Percentiles rank a stretch among this genome's conserved stretches.
Evolutionary conservation across 2,329 filamentous ascomycete genomes (phyloP).

Genomic region (Thelonectria rubi): DNA sequence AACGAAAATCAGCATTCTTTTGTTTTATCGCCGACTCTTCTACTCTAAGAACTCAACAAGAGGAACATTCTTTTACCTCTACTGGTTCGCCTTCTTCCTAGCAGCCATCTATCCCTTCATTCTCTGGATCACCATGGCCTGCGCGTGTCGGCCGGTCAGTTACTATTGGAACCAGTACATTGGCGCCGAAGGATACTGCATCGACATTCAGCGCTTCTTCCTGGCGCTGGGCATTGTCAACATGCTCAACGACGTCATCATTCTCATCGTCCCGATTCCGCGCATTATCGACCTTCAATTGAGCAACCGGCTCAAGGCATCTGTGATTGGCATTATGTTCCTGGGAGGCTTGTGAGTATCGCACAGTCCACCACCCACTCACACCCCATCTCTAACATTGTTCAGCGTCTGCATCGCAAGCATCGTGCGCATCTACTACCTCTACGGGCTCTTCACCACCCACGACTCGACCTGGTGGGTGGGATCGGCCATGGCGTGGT

Average conservation of each 20-base stretch:
- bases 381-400: not conserved
- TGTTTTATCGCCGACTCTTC: slow-evolving; percentile 24
- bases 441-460: slow-evolving; percentile 18
- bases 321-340: slow-evolving; percentile 25
- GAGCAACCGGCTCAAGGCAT: slow-evolving; percentile 16
- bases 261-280: slow-evolving; percentile 27
- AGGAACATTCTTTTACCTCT: slow-evolving; percentile 11
- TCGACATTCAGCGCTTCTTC: slow-evolving; percentile 20
- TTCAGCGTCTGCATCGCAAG: slow-evolving; percentile 26
- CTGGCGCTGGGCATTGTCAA: slow-evolving; percentile 22
- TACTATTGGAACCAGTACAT: slow-evolving; percentile 26
- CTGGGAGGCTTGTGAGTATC: slow-evolving; percentile 28
- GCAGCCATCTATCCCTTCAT: slow-evolving; percentile 8
- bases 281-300: slow-evolving; percentile 23
- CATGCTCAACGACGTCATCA: slow-evolving; percentile 24
- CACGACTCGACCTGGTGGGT: slow-evolving; percentile 25
- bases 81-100: slow-evolving; percentile 13
- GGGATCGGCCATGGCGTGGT: slow-evolving; percentile 22
- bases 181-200: slow-evolving; percentile 21
- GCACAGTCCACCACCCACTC: too few species aligned
- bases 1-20: slow-evolving; percentile 25
- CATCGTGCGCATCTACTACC: slow-evolving; percentile 26
- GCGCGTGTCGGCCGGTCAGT: slow-evolving; percentile 18
- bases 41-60: not conserved
- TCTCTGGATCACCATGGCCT: slow-evolving; percentile 20